Percentiles rank a stretch among this genome's conserved stretches.
These are phyloP conservation scores for Nicotiana noctiflora DNA, from an alignment of 257 asterid species.

Conservation along the genomic window DNA sequence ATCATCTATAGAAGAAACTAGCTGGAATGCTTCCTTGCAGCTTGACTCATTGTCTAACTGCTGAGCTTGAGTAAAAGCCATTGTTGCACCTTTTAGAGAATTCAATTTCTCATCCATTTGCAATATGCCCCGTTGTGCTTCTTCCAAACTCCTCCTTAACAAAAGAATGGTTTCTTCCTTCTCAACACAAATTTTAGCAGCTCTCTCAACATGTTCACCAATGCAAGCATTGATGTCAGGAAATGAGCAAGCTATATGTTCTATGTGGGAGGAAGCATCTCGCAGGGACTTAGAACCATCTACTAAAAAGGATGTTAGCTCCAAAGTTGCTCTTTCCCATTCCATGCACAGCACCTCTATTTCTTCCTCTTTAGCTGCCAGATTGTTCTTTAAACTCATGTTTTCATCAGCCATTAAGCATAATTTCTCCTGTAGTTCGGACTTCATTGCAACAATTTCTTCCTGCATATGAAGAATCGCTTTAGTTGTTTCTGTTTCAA, in stretches of 20 bases:
- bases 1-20: constrained; percentile 24
- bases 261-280: constrained; percentile 67
- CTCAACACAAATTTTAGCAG: constrained; percentile 59
- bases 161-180: constrained; percentile 63
- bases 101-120: constrained; percentile 60
- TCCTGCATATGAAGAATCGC: constrained; percentile 64
- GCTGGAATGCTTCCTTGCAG: constrained; percentile 25
- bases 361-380: constrained; percentile 62
- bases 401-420: constrained; percentile 60
- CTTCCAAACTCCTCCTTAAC: constrained; percentile 67
- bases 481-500: constrained; percentile 61
- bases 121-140: constrained; percentile 54
- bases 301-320: constrained; percentile 62
- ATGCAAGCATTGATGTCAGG: constrained; percentile 59
- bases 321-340: constrained; percentile 90
- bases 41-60: constrained; percentile 30
- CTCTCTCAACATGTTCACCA: constrained; percentile 61
- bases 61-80: constrained; percentile 58
- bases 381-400: constrained; percentile 34
- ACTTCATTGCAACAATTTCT: constrained; percentile 52
- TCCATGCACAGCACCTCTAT: constrained; percentile 40
- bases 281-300: constrained; percentile 73
- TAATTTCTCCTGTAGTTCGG: constrained; percentile 46
- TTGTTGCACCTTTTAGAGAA: constrained; percentile 64
- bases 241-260: constrained; percentile 51